Base-by-base conservation (phyloP, 2,329 filamentous ascomycete species). In the Alternaria infectoria region DNA sequence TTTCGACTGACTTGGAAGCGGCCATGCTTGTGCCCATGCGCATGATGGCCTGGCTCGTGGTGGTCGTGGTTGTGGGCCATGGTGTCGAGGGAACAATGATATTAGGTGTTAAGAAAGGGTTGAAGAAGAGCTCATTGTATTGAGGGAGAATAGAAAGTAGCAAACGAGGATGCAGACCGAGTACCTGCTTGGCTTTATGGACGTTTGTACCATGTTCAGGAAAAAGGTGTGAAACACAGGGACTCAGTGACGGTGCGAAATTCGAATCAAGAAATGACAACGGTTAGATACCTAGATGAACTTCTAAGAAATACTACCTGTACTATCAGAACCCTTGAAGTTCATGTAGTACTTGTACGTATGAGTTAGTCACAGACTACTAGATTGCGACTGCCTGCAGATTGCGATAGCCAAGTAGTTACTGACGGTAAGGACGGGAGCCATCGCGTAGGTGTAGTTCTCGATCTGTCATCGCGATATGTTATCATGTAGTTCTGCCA, bases 1-100 rank as follows among this genome's bases (percentile, higher is more conserved):
- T 79, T 80, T 36, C 77, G 72, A 21, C 70, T 73, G 19, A 77
- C 36, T n/a, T 73, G 64, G 43, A 74, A 73, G 19, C 61, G 58
- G 15, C 65, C 30, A 44, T 64, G 60, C 15, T 61, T 57, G 45
- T 68, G 62, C 7, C 46, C 26, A 49, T 66, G 56, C 32, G 45
- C 49, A 51, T 65, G 61, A 11, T 67, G 62, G 17, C 23, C 32
- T 36, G 13, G 28, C 54, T 46, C 57, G 32, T 67, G 54, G 28
- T 57, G 46, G 36, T 15, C 15, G 19, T 69, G 67, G n/a, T 32
- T 65, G 54, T 70, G 64, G 11, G 52, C 64, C 71, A 74, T 74
- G 54, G 11, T 43, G 30, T 32, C 5, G 28, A 49, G 12, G 30
- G 36, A 52, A 40, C 6, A 54, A 4, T 30, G 43, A 54, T 28